A percentile compares a stretch with the other conserved stretches of the same genome.
Conservation (phyloP, 352 stramenopile genomes). For the Pythium guiyangense region DNA sequence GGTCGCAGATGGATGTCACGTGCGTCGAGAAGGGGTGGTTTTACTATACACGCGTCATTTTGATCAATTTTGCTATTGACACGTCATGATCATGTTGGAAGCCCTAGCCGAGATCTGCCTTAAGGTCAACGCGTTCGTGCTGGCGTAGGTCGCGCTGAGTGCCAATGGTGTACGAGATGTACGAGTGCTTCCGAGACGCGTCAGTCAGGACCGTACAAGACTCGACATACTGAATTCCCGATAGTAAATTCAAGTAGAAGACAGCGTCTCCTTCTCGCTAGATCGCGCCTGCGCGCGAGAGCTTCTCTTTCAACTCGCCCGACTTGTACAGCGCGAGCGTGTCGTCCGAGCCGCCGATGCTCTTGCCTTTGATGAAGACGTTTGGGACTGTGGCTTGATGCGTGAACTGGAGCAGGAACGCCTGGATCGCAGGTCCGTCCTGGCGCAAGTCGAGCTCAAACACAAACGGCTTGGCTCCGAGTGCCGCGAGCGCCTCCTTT, state of each 20-base stretch:
- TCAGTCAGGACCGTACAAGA: too few species aligned
- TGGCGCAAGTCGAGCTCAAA: conserved; percentile 80
- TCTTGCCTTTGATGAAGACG: conserved; percentile 96
- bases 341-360: conserved; percentile 94
- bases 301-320: conserved; percentile 88
- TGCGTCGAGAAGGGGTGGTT: too few species aligned
- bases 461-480: conserved; percentile 60
- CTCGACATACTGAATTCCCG: too few species aligned
- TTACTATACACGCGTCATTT: background rate
- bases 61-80: too few species aligned
- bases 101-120: too few species aligned
- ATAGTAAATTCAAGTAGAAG: too few species aligned
- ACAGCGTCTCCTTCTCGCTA: too few species aligned
- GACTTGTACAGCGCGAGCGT: conserved; percentile 80
- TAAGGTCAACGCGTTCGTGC: too few species aligned
- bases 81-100: too few species aligned
- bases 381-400: conserved; percentile 96
- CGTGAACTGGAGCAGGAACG: conserved; percentile 88
- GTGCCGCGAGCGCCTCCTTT: conserved; percentile 53
- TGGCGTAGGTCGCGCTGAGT: too few species aligned
- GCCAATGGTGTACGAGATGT: too few species aligned
- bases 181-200: too few species aligned
- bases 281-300: conserved; percentile 69
- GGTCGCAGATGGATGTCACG: background rate
- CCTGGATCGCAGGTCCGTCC: conserved; percentile 90